Evolutionary conservation across 768 basidiomycete species (phyloP), one percentile per base, ranked within the genome.

Genomic region (Suillus bovinus): DNA sequence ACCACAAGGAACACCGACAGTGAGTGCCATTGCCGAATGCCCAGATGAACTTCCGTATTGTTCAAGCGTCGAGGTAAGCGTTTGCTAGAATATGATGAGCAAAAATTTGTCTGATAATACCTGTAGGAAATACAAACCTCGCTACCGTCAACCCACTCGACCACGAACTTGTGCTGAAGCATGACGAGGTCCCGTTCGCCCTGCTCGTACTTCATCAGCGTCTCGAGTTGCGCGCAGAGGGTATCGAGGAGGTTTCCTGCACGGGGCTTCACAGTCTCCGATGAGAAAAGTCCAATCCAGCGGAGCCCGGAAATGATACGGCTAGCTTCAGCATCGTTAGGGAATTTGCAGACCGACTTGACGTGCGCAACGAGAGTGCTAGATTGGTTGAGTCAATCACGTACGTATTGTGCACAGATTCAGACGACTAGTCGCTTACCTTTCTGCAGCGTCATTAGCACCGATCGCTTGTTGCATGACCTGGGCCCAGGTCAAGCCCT

Each of bases 121-220:
- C 17, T 59, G 27, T 61, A 24, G 17, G 24, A 31, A 13, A 13
- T 39, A 52, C 83, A 58, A 63, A 88, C 89, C 77, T 84, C 79
- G 54, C 77, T 82, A 53, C 96, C 95, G 70, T 98, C 93, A 38
- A 84, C 81, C 85, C 90, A 91, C 72, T 95, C 88, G 41, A 99
- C 88, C 68, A 93, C 78, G 73, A 99, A 99, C 81, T 96, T 96
- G 85, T 99, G 96, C 78, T 98, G 96, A 59, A 99, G 86, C 88
- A 99, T 93, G 63, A 99, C 93, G 64, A 99, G 85, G 76, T 99
- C 96, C 13, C 93, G 89, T 77, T 99, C 95, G 65, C 93, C 93
- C 53, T 81, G 77, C 65, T 88, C 91, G 78, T 96, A 98, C 76
- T 88, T 85, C 93, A 98, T 97, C 73, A 96, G 83, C 63, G 81